Conservation (phyloP, 106 monocot species). For the Dendrobium chrysotoxum region DNA sequence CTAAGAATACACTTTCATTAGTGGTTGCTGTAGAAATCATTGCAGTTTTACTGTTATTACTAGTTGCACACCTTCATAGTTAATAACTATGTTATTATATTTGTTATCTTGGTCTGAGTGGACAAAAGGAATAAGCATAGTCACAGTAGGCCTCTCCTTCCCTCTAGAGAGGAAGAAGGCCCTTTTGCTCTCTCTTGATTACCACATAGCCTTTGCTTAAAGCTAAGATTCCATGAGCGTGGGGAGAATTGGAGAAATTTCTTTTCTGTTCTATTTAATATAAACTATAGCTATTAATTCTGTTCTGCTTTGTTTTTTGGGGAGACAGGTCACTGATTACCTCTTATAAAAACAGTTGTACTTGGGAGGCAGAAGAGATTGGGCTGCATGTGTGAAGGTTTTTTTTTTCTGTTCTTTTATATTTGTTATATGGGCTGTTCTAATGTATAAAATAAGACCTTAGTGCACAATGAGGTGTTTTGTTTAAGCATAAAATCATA, state of each 20-base stretch:
- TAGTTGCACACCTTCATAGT: background rate
- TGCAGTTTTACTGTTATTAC: background rate
- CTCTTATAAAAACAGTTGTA: constrained; percentile 7
- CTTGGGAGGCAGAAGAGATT: constrained; percentile 9
- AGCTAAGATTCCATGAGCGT: constrained; percentile 4
- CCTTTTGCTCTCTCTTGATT: background rate
- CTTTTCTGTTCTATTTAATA: background rate
- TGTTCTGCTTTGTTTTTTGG: background rate
- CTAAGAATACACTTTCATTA: background rate
- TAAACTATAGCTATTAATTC: background rate
- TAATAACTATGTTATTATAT: background rate
- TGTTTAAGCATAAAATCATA: background rate
- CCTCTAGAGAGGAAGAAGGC: constrained; percentile 9
- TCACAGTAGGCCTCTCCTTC: background rate
- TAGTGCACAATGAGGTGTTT: background rate
- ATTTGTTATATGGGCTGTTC: background rate
- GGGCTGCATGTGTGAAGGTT: constrained; percentile 17
- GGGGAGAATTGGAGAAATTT: background rate
- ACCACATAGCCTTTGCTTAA: constrained; percentile 17
- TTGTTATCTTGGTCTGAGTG: background rate
- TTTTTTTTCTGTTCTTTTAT: background rate
- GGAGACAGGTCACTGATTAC: background rate
- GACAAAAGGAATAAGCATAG: background rate
- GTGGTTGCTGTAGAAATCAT: constrained; percentile 1
- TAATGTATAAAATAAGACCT: background rate